Evolutionary conservation across 441 rosid species (phyloP).

Genomic region (Populus trichocarpa): DNA sequence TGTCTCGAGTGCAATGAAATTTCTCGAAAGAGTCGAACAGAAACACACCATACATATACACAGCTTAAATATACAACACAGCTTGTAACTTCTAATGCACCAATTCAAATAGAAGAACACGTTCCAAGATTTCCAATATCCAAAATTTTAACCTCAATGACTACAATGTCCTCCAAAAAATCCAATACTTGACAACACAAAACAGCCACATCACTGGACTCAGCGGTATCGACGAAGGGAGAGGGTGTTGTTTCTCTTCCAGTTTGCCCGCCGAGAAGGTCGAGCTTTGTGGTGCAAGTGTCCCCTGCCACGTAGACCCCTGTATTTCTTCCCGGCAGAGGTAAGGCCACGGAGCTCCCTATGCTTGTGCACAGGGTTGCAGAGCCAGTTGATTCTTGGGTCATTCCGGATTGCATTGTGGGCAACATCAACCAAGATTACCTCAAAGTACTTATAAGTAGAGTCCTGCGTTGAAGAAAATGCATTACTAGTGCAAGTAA

Average conservation of each 20-base stretch:
- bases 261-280: conserved; percentile 84
- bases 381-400: conserved; percentile 90
- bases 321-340: conserved; percentile 81
- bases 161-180: conserved; percentile 16
- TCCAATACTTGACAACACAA: neutral
- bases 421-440: conserved; percentile 74
- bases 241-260: conserved; percentile 77
- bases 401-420: conserved; percentile 80
- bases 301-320: conserved; percentile 88
- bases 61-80: neutral
- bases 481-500: neutral
- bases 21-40: neutral
- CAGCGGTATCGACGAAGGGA: conserved; percentile 77
- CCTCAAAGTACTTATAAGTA: conserved; percentile 80
- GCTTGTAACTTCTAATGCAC: neutral
- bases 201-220: conserved; percentile 23
- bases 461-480: conserved; percentile 47
- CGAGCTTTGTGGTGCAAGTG: conserved; percentile 73
- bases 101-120: neutral
- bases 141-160: conserved; percentile 16
- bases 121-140: conserved; percentile 10
- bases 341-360: conserved; percentile 86
- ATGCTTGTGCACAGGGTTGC: conserved; percentile 26
- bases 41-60: neutral
- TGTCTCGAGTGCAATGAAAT: no score